A percentile compares a stretch with the other conserved stretches of the same genome.
Conservation (phyloP, 23 red algal species). For the Cyanidiococcus yangmingshanensis region DNA sequence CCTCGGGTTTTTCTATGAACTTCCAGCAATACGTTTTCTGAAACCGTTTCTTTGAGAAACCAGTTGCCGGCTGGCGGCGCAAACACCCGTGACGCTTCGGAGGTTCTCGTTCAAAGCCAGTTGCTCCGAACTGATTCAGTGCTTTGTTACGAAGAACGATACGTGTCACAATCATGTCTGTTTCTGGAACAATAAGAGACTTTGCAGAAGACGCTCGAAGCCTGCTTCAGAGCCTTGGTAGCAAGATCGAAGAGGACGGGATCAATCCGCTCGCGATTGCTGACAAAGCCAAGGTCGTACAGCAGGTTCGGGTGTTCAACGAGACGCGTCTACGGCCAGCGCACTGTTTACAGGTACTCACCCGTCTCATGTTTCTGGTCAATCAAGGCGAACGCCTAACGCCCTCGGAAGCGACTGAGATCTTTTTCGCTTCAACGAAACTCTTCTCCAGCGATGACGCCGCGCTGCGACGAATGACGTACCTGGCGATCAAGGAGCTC, state of each 20-base stretch:
- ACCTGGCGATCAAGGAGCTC: constrained; percentile 97
- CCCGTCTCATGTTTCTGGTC: constrained; percentile 81
- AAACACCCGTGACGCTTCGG: no score
- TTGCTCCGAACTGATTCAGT: no score
- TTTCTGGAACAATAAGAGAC: background rate
- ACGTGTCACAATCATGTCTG: background rate
- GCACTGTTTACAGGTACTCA: constrained; percentile 77
- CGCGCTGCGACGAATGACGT: constrained; percentile 65
- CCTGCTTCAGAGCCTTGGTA: background rate
- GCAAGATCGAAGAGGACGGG: constrained; percentile 74
- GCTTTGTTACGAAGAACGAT: no score
- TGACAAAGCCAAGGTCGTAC: constrained; percentile 85
- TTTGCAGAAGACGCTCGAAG: background rate
- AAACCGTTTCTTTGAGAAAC: no score
- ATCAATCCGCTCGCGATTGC: constrained; percentile 79
- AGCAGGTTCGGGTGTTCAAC: constrained; percentile 94
- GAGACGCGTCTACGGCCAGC: constrained; percentile 59
- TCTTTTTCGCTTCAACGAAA: constrained; percentile 97
- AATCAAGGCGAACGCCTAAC: constrained; percentile 68
- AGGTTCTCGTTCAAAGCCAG: no score
- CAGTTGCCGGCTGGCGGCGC: no score
- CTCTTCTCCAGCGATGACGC: constrained; percentile 63
- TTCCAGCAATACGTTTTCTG: no score
- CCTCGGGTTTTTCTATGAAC: no score
- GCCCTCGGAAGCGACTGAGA: constrained; percentile 55